These are phyloP conservation scores for Nitzschia sp. DNA, from an alignment of 108 stramenopile genomes.

Conservation along the genomic window DNA sequence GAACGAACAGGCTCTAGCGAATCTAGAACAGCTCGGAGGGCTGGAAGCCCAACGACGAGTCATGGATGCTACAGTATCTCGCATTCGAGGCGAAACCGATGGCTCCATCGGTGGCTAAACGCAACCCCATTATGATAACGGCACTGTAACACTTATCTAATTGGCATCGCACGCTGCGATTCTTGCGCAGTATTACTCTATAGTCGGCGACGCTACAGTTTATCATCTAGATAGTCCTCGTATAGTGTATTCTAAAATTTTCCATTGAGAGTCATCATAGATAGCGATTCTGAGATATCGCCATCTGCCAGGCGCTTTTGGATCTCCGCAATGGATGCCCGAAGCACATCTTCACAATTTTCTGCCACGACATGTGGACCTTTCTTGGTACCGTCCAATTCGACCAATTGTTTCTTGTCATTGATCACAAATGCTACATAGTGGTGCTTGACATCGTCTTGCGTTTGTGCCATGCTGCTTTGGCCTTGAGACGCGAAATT, in stretches of 20 bases:
- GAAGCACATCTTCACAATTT: constrained; percentile 37
- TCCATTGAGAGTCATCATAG: constrained; percentile 51
- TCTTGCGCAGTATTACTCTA: too few species aligned
- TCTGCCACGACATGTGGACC: constrained; percentile 51
- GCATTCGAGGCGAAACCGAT: constrained; percentile 65
- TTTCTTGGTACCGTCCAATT: constrained; percentile 60
- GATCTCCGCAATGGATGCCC: constrained; percentile 45
- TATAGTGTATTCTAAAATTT: neutral
- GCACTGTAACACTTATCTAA: too few species aligned
- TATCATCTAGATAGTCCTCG: too few species aligned
- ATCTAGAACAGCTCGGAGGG: constrained; percentile 57
- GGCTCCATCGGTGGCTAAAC: constrained; percentile 32
- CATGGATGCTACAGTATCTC: constrained; percentile 62
- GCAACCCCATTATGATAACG: too few species aligned
- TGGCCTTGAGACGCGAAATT: constrained; percentile 47
- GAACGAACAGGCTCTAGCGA: constrained; percentile 75
- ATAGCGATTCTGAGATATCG: constrained; percentile 53
- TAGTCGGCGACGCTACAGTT: too few species aligned
- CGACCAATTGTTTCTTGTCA: constrained; percentile 34
- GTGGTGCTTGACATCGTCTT: constrained; percentile 53
- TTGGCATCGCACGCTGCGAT: too few species aligned
- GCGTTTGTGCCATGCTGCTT: constrained; percentile 40
- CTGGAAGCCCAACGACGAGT: constrained; percentile 52
- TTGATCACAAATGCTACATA: constrained; percentile 53
- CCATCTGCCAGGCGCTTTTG: constrained; percentile 45